phyloP scores from a whole-genome alignment of 495 filamentous ascomycete species.

The Cercophora samala region DNA sequence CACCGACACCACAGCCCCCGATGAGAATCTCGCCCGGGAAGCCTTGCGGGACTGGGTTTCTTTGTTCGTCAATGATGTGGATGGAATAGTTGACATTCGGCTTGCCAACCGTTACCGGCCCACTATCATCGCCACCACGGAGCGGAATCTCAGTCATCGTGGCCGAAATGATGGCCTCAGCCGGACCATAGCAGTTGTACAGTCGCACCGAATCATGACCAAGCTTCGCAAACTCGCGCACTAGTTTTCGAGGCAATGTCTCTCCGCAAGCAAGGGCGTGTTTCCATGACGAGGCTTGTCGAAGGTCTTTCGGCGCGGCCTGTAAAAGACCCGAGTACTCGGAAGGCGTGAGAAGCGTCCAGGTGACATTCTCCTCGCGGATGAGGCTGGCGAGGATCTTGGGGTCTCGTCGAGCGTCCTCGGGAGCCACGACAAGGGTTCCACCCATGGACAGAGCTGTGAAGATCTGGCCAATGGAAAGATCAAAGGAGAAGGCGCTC shows the following conservation, averaged over 20 bases:
- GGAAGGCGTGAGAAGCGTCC: constrained; percentile 24
- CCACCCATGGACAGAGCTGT: constrained; percentile 27
- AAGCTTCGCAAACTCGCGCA: no score
- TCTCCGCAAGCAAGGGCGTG: constrained; percentile 34
- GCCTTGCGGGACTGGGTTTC: constrained; percentile 39
- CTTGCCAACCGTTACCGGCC: constrained; percentile 16
- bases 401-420: constrained; percentile 24
- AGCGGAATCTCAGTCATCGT: background rate
- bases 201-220: no score
- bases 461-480: constrained; percentile 32
- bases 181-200: constrained; percentile 34
- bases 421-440: constrained; percentile 22
- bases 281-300: no score
- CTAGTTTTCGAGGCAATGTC: constrained; percentile 1
- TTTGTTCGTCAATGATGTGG: constrained; percentile 45
- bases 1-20: constrained; percentile 35
- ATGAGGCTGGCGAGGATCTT: constrained; percentile 26
- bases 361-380: constrained; percentile 23
- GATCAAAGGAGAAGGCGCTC: constrained; percentile 31
- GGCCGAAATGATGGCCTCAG: constrained; percentile 26
- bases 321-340: constrained; percentile 27
- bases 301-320: constrained; percentile 18
- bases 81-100: constrained; percentile 32
- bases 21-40: constrained; percentile 38
- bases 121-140: no score